These are phyloP conservation scores for Teratosphaeria viscida DNA, from an alignment of 2,329 filamentous ascomycete genomes.

Conservation along the genomic window DNA sequence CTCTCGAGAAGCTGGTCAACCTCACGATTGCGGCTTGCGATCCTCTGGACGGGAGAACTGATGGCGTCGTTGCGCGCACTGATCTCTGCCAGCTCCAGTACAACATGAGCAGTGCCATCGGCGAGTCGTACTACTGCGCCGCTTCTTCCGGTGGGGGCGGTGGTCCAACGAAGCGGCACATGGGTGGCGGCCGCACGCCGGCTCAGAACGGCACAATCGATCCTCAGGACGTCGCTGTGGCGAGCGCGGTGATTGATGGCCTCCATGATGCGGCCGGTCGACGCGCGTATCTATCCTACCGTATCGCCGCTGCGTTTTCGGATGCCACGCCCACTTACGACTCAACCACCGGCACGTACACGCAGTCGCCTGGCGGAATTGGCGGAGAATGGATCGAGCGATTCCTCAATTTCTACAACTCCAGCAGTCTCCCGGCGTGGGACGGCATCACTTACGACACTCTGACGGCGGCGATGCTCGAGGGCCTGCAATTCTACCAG, in stretches of 20 bases:
- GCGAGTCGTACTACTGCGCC: constrained; percentile 32
- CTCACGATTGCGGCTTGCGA: constrained; percentile 47
- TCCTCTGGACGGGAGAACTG: constrained; percentile 43
- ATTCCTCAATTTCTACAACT: neutral
- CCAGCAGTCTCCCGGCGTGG: neutral
- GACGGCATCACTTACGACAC: constrained; percentile 45
- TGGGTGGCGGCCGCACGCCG: constrained; percentile 19
- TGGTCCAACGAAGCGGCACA: constrained; percentile 15
- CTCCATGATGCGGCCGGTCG: constrained; percentile 28
- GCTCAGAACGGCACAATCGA: constrained; percentile 24
- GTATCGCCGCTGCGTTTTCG: neutral
- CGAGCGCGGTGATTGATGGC: constrained; percentile 28
- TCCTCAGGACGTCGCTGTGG: constrained; percentile 23
- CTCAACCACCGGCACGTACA: neutral
- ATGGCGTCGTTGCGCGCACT: constrained; percentile 43
- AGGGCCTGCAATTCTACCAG: constrained; percentile 38
- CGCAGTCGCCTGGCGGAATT: neutral
- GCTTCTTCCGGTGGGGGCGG: neutral
- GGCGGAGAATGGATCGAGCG: neutral
- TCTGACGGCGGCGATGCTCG: constrained; percentile 43
- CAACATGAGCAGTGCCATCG: constrained; percentile 41
- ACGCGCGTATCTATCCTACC: neutral
- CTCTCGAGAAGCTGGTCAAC: constrained; percentile 43
- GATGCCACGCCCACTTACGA: neutral
- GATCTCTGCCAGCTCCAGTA: constrained; percentile 43